Base-by-base conservation (phyloP, 1,139 yeast genomes). In the Suhomyces bokatorum region DNA sequence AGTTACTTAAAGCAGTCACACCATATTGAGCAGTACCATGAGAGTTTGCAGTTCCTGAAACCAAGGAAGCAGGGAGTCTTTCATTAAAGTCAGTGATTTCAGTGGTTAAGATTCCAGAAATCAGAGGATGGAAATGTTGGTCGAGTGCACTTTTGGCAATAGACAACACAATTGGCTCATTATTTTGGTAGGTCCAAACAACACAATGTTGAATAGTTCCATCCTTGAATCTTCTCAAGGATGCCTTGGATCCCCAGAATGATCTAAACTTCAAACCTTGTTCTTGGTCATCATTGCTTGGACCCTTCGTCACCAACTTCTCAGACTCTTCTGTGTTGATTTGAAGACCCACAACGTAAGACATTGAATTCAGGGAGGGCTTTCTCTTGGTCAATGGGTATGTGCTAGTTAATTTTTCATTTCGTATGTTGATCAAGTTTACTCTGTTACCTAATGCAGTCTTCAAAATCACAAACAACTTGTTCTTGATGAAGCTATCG, bases 181-280 rank as follows among this genome's bases (percentile, higher is more conserved):
- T 70, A 26, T 77, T 68, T n/a, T 80, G 73, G 8, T 77, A 70
- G 17, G 62, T 55, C 98, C 98, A 93, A 29, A 89, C 85, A 43
- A 93, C 95, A 64, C 96, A 86, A 64, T 93, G 95, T 51, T 81
- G 83, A 50, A 95, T 89, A 3, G 85, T 73, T 28, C 98, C 98
- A 63, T 91, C 96, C 60, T 84, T 85, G 68, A 91, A 95, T 61
- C 95, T 80, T 70, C 99, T 81, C 48, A 93, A 73, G 13, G 95
- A 89, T 0, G 96, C 83, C 55, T 80, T 84, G 12, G 78, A 62
- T 3, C 98, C 98, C 99, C 99, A 95, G 60, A 93, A 91, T 5
- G 81, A 71, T 54, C 88, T 80, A 69, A 95, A 93, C 44, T 77
- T 74, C 8, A 71, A 62, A 6, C 85, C 82, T 28, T 77, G 83